Base-by-base conservation (phyloP, 306 rosid genomes). In the Arachis stenosperma region DNA sequence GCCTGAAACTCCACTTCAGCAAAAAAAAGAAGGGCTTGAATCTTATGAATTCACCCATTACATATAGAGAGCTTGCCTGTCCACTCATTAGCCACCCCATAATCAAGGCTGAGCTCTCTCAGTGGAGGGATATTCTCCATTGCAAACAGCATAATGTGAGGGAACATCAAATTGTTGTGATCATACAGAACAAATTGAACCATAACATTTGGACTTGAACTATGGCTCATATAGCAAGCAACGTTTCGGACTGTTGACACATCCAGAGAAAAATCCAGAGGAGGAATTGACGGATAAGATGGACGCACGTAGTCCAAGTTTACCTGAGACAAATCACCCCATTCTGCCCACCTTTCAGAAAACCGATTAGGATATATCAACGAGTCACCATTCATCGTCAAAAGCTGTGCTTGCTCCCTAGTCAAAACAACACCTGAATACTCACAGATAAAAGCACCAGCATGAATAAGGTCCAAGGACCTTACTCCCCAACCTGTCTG, bases 401-500 rank as follows among this genome's bases (percentile, higher is more conserved):
- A 75, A 74, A 94, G 74, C 27, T 94, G 86, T 0, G 97, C 97
- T 78, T 88, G 96, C 78, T 88, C 93, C 77, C 80, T 84, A 0
- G 99, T 94, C 71, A 94, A 85, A 75, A 94, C 85, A 79, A 94
- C 91, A 73, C 97, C 99, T 0, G 99, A 51, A 78, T 87, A 94
- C 83, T 91, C 97, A 29, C 98, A 93, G 71, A 93, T 89, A 81
- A 93, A 93, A 17, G 92, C 48, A 61, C 98, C 98, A 1, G 99
- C 99, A 9, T 88, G 96, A 61, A 94, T 94, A 78, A 94, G 69
- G 74, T 94, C 93, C 83, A 94, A 76, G 51, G 97, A 87, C 84
- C 97, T 85, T 71, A 94, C 96, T 15, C 99, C 99, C 99, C 99
- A 94, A 51, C 96, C 90, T 3, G 97, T 89, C 79, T 88, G 88